Conservation (phyloP, 805 yeast species). For the Barnettozyma sp. region DNA sequence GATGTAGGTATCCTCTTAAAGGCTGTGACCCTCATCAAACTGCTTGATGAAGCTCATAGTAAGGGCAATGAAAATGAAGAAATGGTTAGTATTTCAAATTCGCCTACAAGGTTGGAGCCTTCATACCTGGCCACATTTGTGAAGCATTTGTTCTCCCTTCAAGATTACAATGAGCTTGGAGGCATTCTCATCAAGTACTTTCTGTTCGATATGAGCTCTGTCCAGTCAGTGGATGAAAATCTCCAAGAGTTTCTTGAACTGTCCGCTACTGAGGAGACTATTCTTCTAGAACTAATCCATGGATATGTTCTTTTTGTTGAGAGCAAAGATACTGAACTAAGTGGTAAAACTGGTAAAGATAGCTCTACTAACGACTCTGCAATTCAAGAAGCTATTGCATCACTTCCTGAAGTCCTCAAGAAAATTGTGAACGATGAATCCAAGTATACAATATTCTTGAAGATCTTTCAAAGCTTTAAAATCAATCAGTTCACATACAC, state of each 20-base stretch:
- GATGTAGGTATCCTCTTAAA: constrained; percentile 27
- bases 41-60: constrained; percentile 28
- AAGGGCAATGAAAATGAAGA: too few species aligned
- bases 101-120: constrained; percentile 8
- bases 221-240: constrained; percentile 25
- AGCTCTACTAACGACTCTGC: constrained; percentile 12
- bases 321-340: constrained; percentile 6
- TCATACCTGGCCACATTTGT: constrained; percentile 22
- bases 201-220: constrained; percentile 38
- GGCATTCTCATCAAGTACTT: constrained; percentile 36
- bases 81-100: constrained; percentile 1
- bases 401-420: constrained; percentile 10
- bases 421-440: constrained; percentile 12
- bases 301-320: constrained; percentile 28
- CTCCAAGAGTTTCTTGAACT: constrained; percentile 29
- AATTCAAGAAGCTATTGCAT: constrained; percentile 12
- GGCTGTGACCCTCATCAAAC: constrained; percentile 22
- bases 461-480: constrained; percentile 15
- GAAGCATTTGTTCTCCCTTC: constrained; percentile 27
- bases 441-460: constrained; percentile 14
- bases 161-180: constrained; percentile 24
- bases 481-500: constrained; percentile 19
- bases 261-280: constrained; percentile 20
- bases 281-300: constrained; percentile 32
- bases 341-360: constrained; percentile 5